Evolutionary conservation across 1,139 yeast species (phyloP), one percentile per base, ranked within the genome.

Genomic region (Magnusiomyces fungicola): DNA sequence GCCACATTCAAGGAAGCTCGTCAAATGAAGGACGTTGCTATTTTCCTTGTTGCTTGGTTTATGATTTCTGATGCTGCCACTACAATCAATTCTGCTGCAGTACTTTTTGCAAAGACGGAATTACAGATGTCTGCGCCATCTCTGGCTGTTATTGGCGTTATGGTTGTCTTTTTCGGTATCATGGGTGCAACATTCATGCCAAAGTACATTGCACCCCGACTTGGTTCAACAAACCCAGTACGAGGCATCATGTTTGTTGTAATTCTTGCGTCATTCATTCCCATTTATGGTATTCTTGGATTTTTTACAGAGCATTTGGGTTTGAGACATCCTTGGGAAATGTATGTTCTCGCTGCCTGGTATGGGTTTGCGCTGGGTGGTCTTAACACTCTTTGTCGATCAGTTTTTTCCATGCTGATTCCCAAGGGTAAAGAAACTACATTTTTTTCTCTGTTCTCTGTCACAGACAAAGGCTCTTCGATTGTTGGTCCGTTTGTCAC

Each of bases 401-500:
- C 87, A 1, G 69, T 80, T 2, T 83, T 78, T 61, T 74, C 84
- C 30, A 62, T 81, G 58, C 70, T 83, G 48, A 80, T 83, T 43
- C 90, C 90, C 19, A 71, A 68, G 39, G 89, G 89, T 16, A 79
- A 76, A 57, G 90, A 83, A 58, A 77, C 82, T 1, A 77, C 81
- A 2, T 83, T 82, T 60, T 83, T 83, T 63, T 81, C 88, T 16
- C 66, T 83, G 42, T 83, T 78, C 62, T 76, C 83, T 32, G 79
- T 83, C 39, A 83, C 90, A 0, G 90, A 83, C 61, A 83, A 83
- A 58, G 88, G 89, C 2, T 79, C 86, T 7, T 79, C 86, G 0
- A 75, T 83, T 3, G 56, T 83, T 30, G 89, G 90, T 0, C 90
- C 90, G 0, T 65, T 79, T 6, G 58, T 82, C 25, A 77, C 83